phyloP scores from a whole-genome alignment of 257 asterid species.

The Linaria vulgaris region DNA sequence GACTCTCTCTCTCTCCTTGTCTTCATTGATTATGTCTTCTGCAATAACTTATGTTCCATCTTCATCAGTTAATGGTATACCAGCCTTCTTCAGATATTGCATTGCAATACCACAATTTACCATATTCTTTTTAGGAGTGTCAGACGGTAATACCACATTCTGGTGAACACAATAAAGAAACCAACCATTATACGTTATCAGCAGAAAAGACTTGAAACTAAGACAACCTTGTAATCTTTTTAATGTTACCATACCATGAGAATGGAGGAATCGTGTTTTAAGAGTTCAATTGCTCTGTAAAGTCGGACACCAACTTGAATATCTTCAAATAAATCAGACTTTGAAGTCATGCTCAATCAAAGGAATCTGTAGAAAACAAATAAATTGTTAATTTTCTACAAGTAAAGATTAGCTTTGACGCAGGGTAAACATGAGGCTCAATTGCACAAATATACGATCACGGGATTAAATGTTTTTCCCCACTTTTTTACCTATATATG shows the following conservation, averaged over 20 bases:
- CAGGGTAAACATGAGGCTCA: not conserved
- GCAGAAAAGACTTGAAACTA: conserved; percentile 12
- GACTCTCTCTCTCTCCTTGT: too few species aligned
- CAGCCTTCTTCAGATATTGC: conserved; percentile 67
- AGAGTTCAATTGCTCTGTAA: conserved; percentile 79
- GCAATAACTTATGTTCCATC: conserved; percentile 66
- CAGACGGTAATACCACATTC: conserved; percentile 89
- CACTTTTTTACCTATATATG: too few species aligned
- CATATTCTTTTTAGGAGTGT: conserved; percentile 68
- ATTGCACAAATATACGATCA: too few species aligned
- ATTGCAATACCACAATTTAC: conserved; percentile 78
- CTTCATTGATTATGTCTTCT: conserved; percentile 76
- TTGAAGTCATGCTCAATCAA: conserved; percentile 67
- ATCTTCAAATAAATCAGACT: conserved; percentile 71
- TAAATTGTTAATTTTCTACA: not conserved
- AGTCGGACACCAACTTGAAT: conserved; percentile 81
- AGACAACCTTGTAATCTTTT: conserved; percentile 10
- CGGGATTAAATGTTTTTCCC: too few species aligned
- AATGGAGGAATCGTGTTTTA: conserved; percentile 75
- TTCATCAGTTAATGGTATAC: conserved; percentile 65
- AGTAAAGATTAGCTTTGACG: conserved; percentile 14
- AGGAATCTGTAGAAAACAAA: conserved; percentile 58
- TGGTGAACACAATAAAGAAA: conserved; percentile 36
- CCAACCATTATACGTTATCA: conserved; percentile 15
- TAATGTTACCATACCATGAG: conserved; percentile 52